Percentiles rank a stretch among this genome's conserved stretches.
Conservation (phyloP, 192 early-diverging fungal species). For the Thamnidium elegans region DNA sequence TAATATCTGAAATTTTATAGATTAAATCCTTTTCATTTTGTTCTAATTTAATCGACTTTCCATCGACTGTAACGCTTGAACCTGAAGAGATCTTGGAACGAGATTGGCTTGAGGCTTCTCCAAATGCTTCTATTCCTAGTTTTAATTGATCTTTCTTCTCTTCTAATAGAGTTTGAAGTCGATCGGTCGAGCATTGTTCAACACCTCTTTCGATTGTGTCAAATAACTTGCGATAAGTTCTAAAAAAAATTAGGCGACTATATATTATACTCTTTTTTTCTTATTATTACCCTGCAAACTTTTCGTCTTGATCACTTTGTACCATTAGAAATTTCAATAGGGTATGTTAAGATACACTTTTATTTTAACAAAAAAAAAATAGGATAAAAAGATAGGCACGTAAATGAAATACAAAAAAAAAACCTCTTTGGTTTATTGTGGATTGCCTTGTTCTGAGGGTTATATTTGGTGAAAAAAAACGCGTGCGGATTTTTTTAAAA, state of each 20-base stretch:
- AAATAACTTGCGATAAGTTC: slow-evolving; percentile 24
- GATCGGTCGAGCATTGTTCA: slow-evolving; percentile 16
- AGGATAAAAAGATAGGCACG: too few species aligned
- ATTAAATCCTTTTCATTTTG: slow-evolving; percentile 39
- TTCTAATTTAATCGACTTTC: slow-evolving; percentile 33
- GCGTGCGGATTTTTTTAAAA: too few species aligned
- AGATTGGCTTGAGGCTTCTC: slow-evolving; percentile 26
- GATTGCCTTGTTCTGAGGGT: too few species aligned
- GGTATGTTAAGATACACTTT: too few species aligned
- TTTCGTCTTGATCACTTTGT: neutral
- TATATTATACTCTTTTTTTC: neutral
- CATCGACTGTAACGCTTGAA: slow-evolving; percentile 21
- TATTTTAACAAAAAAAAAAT: too few species aligned
- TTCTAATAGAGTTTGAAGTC: slow-evolving; percentile 32
- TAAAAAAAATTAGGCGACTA: neutral
- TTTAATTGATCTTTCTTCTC: slow-evolving; percentile 24
- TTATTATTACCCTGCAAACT: slow-evolving; percentile 6
- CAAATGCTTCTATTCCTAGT: slow-evolving; percentile 41
- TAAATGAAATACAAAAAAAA: too few species aligned
- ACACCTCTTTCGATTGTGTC: slow-evolving; percentile 27
- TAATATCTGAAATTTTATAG: slow-evolving; percentile 34
- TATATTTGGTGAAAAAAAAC: too few species aligned
- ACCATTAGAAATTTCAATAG: too few species aligned
- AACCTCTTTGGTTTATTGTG: too few species aligned
- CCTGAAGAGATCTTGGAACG: slow-evolving; percentile 34